These are phyloP conservation scores for Limonium bicolor DNA, from an alignment of 148 eudicot genomes.

Conservation along the genomic window DNA sequence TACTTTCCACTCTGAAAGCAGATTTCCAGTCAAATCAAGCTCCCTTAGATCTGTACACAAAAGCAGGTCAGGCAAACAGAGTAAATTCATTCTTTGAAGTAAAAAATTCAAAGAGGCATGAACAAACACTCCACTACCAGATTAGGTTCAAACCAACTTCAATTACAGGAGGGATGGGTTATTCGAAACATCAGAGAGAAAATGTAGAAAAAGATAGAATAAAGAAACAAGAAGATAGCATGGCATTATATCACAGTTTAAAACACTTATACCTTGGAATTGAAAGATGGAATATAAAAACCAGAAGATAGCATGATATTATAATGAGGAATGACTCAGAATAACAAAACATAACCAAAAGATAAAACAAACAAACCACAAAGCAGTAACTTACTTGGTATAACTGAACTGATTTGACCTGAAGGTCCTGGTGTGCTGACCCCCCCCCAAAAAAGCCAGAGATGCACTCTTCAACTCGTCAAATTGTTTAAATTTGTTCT, in stretches of 20 bases:
- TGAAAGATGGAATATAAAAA: too few relatives aligned
- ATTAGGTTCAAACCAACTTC: too few relatives aligned
- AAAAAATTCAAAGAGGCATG: too few relatives aligned
- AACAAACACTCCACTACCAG: too few relatives aligned
- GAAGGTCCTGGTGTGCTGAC: constrained; percentile 59
- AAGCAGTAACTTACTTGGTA: constrained; percentile 48
- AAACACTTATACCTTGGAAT: too few relatives aligned
- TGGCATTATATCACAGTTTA: too few relatives aligned
- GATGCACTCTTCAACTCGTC: constrained; percentile 64
- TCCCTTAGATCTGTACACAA: constrained; percentile 85
- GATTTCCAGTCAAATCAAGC: constrained; percentile 92
- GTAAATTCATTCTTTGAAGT: too few relatives aligned
- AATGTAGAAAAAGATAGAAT: too few relatives aligned
- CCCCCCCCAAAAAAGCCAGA: constrained; percentile 76
- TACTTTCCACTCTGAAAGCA: constrained; percentile 80
- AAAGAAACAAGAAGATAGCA: too few relatives aligned
- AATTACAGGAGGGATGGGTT: too few relatives aligned
- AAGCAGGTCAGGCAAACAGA: background rate
- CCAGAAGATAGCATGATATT: too few relatives aligned
- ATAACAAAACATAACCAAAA: background rate
- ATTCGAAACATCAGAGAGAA: too few relatives aligned
- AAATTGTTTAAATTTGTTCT: constrained; percentile 56
- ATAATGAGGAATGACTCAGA: background rate
- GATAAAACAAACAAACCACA: background rate
- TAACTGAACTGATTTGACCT: constrained; percentile 24